These are phyloP conservation scores for Emydomyces testavorans DNA, from an alignment of 2,329 filamentous ascomycete genomes.

Conservation along the genomic window DNA sequence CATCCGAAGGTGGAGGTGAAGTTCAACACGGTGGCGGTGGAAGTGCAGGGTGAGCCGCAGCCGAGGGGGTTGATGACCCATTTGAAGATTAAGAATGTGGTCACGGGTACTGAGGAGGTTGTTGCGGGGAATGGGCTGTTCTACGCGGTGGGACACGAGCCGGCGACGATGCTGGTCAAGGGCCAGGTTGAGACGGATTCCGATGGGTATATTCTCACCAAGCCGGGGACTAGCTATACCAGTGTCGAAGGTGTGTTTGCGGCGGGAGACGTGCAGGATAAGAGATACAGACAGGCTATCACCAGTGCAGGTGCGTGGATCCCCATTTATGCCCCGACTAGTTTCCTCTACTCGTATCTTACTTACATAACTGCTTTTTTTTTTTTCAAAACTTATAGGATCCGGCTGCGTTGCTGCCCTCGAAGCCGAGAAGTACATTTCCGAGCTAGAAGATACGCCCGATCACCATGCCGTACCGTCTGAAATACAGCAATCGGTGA, in stretches of 20 bases:
- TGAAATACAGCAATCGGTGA: slow-evolving; percentile 38
- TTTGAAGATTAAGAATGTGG: slow-evolving; percentile 68
- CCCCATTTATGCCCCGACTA: no score
- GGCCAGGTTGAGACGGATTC: slow-evolving; percentile 76
- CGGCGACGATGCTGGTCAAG: slow-evolving; percentile 82
- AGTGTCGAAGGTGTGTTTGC: slow-evolving; percentile 88
- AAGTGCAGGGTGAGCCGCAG: slow-evolving; percentile 75
- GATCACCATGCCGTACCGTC: slow-evolving; percentile 22
- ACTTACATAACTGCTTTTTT: background rate
- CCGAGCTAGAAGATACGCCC: slow-evolving; percentile 55
- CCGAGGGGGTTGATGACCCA: slow-evolving; percentile 70
- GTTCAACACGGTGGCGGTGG: slow-evolving; percentile 70
- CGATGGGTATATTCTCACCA: slow-evolving; percentile 83
- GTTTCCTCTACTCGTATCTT: background rate
- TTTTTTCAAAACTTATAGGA: slow-evolving; percentile 43
- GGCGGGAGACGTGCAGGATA: slow-evolving; percentile 95
- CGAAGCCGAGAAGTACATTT: slow-evolving; percentile 86
- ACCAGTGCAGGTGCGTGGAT: slow-evolving; percentile 85
- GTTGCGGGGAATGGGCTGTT: slow-evolving; percentile 86
- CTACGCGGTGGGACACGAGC: slow-evolving; percentile 95
- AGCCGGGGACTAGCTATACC: slow-evolving; percentile 77
- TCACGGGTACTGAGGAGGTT: slow-evolving; percentile 66
- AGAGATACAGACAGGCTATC: slow-evolving; percentile 93
- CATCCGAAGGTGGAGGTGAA: slow-evolving; percentile 84
- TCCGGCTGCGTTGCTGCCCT: slow-evolving; percentile 92